Evolutionary conservation across 1,284 basidiomycete species (phyloP), one percentile per base, ranked within the genome.

Genomic region (Boletus semigastroideus): DNA sequence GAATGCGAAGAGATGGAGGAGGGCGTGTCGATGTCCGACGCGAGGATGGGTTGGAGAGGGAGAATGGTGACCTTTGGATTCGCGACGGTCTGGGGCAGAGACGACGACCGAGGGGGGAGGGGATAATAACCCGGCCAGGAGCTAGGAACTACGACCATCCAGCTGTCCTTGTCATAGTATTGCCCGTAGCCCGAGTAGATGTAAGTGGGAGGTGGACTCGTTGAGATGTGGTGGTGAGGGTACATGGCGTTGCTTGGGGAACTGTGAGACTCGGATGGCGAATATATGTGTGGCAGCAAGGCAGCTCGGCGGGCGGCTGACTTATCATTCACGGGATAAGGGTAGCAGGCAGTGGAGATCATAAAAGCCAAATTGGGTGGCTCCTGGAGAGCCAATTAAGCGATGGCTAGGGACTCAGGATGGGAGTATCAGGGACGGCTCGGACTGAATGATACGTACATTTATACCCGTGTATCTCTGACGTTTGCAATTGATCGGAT

Each of bases 201-300:
- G 19, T 58, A 59, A 40, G 8, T 54, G 28, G 64, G 64, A 1
- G 62, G 55, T 6, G 60, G 54, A 36, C 62, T 67, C 27, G 46
- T 49, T 8, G 56, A 48, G 28, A 47, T 2, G 44, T 55, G 57
- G 46, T 57, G 51, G 48, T 54, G 60, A 19, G 67, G 60, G n/a
- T 67, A 67, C 65, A 67, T 67, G 58, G 52, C 16, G 49, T 54
- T 54, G 47, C 48, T 53, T 57, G 61, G 60, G 6, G 54, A 48
- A 31, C 17, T 30, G 28, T 61, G 55, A n/a, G 58, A 46, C 12
- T 71, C 57, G 43, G 66, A 57, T 48, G 66, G 57, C 0, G 55
- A 67, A 56, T 62, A 71, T 68, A 67, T 71, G 58, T 68, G 50
- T 5, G 67, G 67, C 12, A 56, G 62, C 52, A 62, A 46, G 22